Evolutionary conservation across 148 eudicot genomes (phyloP).

Genomic region (Silene uniflora): DNA sequence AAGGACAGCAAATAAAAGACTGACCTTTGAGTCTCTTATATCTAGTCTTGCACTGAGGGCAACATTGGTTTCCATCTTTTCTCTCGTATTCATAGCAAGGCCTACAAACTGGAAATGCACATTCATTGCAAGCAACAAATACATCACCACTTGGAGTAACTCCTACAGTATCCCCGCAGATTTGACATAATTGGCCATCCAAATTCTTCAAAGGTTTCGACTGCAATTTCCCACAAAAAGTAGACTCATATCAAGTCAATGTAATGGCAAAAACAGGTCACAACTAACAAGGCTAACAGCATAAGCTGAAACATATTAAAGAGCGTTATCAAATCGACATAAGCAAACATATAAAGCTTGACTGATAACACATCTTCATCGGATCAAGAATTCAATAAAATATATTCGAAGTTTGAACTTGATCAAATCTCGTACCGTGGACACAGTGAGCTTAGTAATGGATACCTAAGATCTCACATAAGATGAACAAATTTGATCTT

Average conservation of each 20-base stretch:
- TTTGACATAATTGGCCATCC: constrained; percentile 68
- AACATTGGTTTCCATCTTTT: constrained; percentile 68
- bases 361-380: neutral
- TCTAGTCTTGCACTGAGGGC: constrained; percentile 94
- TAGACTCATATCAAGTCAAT: neutral
- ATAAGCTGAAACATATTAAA: neutral
- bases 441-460: neutral
- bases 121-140: constrained; percentile 78
- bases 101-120: constrained; percentile 76
- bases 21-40: constrained; percentile 80
- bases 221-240: constrained; percentile 34
- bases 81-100: constrained; percentile 81
- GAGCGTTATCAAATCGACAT: neutral
- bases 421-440: neutral
- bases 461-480: neutral
- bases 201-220: constrained; percentile 54
- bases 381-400: neutral
- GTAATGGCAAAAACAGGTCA: neutral
- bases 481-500: constrained; percentile 6
- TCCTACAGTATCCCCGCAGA: constrained; percentile 67
- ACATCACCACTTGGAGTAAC: constrained; percentile 42
- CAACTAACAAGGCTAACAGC: neutral
- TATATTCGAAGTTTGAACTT: neutral
- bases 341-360: neutral
- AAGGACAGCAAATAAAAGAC: neutral